Conservation (phyloP, 2,329 filamentous ascomycete species). For the Domatiomyces globalis region DNA sequence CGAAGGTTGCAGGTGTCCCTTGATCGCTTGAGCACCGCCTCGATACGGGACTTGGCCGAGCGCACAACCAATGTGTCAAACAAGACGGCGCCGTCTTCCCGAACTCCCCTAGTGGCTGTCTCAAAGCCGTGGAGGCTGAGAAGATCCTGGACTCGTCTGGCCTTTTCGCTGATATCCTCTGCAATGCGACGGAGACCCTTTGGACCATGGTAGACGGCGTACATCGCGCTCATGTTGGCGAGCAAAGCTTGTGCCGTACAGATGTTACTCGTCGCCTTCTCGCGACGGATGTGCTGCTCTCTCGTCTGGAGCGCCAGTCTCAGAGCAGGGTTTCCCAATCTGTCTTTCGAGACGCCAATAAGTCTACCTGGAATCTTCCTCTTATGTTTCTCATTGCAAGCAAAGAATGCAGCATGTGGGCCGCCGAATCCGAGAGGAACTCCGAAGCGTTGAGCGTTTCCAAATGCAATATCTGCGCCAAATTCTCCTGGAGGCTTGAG, state of each 20-base stretch:
- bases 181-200: constrained; percentile 71
- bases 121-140: constrained; percentile 50
- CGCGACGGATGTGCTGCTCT: constrained; percentile 89
- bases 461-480: constrained; percentile 89
- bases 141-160: constrained; percentile 53
- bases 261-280: constrained; percentile 95
- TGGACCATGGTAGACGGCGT: constrained; percentile 86
- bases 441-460: constrained; percentile 79
- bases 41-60: constrained; percentile 21
- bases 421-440: constrained; percentile 86
- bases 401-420: constrained; percentile 94
- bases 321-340: constrained; percentile 66
- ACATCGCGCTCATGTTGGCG: constrained; percentile 92
- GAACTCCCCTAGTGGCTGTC: constrained; percentile 44
- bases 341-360: constrained; percentile 82
- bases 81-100: constrained; percentile 42
- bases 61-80: constrained; percentile 69
- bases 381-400: constrained; percentile 81
- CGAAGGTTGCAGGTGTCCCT: constrained; percentile 45
- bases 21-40: constrained; percentile 20
- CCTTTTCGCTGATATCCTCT: constrained; percentile 57
- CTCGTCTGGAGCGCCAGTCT: constrained; percentile 78
- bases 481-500: constrained; percentile 86
- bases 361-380: constrained; percentile 84
- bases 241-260: constrained; percentile 89